Evolutionary conservation across 805 yeast species (phyloP), one percentile per base, ranked within the genome.

Genomic region (Candida xiaguanensis): DNA sequence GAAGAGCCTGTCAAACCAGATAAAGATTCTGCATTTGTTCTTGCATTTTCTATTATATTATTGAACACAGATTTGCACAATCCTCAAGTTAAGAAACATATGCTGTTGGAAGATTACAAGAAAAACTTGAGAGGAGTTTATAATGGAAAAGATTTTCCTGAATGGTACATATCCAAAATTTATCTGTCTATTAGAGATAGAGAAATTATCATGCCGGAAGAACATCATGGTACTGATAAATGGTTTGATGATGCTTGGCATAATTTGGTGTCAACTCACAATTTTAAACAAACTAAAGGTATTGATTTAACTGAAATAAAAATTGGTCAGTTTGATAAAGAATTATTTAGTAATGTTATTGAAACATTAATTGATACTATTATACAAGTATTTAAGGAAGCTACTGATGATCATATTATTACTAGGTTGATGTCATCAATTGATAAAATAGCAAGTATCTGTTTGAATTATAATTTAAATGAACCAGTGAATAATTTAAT

Each of bases 161-260:
- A 72, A 17, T 89, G 95, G 85, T 91, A 88, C 54, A 67, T 91
- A 45, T 80, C 82, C 43, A 84, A 77, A 46, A 88, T 91, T 18
- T 93, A 85, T 59, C 65, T 75, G 18, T 84, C 95, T 1, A 90
- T 93, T 40, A 74, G 78, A 44, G 86, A 82, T 40, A 77, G 84
- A 38, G 99, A 93, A 60, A 93, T 93, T 46, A 87, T 93, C 35
- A 86, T 95, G 90, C 98, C 99, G 0, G 98, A 93, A 53, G 99
- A 93, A 53, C 97, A 91, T 51, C 95, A 88, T 56, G 93, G 91
- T 12, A 86, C 89, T 8, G 85, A 88, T 15, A 88, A 85, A 55
- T 84, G 95, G 81, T 91, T 90, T 60, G 97, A 90, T 55, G 91
- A 85, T 53, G 71, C 67, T 22, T 85, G 95, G 95, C 81, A 82